These are phyloP conservation scores for Bryoerythrophyllum caledonicum DNA, from an alignment of 225 moss, liverwort and hornwort genomes.

Conservation along the genomic window DNA sequence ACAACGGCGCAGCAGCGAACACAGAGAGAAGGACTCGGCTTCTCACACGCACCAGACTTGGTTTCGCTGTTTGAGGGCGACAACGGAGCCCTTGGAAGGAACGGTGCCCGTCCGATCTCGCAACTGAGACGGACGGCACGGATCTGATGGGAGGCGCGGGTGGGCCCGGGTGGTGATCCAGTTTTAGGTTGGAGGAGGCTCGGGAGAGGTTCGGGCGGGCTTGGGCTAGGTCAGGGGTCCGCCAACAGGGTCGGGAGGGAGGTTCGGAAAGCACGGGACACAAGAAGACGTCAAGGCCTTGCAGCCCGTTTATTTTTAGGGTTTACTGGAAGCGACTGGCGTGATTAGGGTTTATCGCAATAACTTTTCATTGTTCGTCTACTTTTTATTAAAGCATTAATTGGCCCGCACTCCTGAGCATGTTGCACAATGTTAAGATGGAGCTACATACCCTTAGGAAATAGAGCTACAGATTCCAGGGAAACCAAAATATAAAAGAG, in stretches of 20 bases:
- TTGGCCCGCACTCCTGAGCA: too few relatives aligned
- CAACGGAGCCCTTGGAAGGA: neutral
- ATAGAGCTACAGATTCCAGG: too few relatives aligned
- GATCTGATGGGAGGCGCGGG: neutral
- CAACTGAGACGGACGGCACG: neutral
- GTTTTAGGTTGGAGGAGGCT: neutral
- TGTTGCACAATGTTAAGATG: too few relatives aligned
- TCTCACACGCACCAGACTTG: neutral
- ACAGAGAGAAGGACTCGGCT: neutral
- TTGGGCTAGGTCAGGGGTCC: neutral
- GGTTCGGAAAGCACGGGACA: too few relatives aligned
- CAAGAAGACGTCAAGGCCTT: neutral
- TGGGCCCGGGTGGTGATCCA: neutral
- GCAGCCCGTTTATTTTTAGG: neutral
- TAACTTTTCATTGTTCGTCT: neutral
- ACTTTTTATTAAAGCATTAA: neutral
- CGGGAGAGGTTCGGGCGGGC: neutral
- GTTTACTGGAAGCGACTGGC: neutral
- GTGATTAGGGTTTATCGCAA: neutral
- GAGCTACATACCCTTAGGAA: too few relatives aligned
- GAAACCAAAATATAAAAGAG: too few relatives aligned
- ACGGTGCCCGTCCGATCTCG: neutral
- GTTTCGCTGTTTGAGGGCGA: neutral
- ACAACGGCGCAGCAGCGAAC: constrained; percentile 35
- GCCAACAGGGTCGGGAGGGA: neutral